Evolutionary conservation across 164 flowering plant species (phyloP).

Genomic region (Amborella trichopoda): DNA sequence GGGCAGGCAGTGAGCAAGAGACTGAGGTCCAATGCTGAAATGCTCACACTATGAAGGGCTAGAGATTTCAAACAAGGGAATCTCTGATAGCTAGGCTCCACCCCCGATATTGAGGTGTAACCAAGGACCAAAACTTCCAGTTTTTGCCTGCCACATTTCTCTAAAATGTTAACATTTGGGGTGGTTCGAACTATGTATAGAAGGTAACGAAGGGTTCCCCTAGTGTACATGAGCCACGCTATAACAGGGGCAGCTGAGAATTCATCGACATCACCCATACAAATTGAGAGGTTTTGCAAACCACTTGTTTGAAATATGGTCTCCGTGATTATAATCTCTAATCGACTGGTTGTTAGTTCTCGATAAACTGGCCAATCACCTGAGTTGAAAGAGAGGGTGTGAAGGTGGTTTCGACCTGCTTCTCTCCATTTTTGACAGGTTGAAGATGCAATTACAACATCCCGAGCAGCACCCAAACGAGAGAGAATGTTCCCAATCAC

Average conservation of each 20-base stretch:
- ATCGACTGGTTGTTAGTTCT: constrained; percentile 38
- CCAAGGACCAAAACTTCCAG: constrained; percentile 54
- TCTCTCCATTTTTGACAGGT: constrained; percentile 83
- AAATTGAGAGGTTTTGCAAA: constrained; percentile 42
- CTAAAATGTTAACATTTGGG: constrained; percentile 69
- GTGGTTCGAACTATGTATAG: constrained; percentile 62
- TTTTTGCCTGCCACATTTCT: constrained; percentile 70
- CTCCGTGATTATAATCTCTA: constrained; percentile 72
- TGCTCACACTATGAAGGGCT: constrained; percentile 56
- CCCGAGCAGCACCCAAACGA: constrained; percentile 72
- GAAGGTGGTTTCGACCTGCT: constrained; percentile 70
- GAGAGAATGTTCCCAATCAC: constrained; percentile 86
- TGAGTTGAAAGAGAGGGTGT: constrained; percentile 57
- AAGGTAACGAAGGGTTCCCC: constrained; percentile 54
- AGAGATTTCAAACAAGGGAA: constrained; percentile 66
- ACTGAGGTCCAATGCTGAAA: constrained; percentile 76
- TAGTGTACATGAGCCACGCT: constrained; percentile 95
- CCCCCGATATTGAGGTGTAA: constrained; percentile 62
- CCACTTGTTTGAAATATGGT: constrained; percentile 78
- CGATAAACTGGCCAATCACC: constrained; percentile 66
- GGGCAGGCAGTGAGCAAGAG: constrained; percentile 77
- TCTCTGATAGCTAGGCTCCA: constrained; percentile 77
- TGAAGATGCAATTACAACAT: constrained; percentile 77
- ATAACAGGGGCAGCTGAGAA: constrained; percentile 82
- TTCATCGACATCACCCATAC: constrained; percentile 78